These are phyloP conservation scores for Diaporthe vaccinii DNA, from an alignment of 2,329 filamentous ascomycete species.

Conservation along the genomic window DNA sequence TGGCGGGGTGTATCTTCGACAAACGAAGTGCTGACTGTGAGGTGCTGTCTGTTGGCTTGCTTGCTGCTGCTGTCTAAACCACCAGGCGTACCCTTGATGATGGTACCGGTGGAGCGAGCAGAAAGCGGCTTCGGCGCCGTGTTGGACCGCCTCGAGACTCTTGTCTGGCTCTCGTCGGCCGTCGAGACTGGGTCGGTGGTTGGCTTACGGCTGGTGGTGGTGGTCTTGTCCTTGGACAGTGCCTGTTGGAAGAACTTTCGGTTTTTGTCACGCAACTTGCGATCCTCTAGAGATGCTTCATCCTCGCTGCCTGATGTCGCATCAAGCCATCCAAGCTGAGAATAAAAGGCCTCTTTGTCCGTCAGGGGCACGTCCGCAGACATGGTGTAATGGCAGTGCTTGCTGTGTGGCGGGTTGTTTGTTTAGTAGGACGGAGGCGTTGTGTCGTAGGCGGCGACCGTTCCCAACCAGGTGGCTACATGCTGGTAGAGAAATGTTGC, in stretches of 20 bases:
- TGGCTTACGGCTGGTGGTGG: background rate
- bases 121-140: conserved; percentile 12
- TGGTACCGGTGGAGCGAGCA: background rate
- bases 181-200: background rate
- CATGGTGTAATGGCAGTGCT: background rate
- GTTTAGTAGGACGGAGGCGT: background rate
- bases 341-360: conserved; percentile 63
- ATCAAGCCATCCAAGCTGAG: conserved; percentile 52
- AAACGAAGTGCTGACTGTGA: conserved; percentile 43
- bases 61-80: background rate
- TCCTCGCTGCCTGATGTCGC: conserved; percentile 46
- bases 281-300: conserved; percentile 47
- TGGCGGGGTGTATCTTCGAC: conserved; percentile 51
- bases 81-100: conserved; percentile 34
- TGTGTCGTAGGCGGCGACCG: background rate
- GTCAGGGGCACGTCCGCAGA: conserved; percentile 45
- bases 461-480: background rate
- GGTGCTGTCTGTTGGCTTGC: conserved; percentile 28
- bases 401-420: background rate
- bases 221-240: conserved; percentile 25
- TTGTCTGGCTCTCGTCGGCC: background rate
- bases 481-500: background rate
- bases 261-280: conserved; percentile 50
- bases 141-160: background rate
- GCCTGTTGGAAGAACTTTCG: conserved; percentile 44